phyloP scores from a whole-genome alignment of 2,329 filamentous ascomycete genomes.

The Exophiala aquamarina region DNA sequence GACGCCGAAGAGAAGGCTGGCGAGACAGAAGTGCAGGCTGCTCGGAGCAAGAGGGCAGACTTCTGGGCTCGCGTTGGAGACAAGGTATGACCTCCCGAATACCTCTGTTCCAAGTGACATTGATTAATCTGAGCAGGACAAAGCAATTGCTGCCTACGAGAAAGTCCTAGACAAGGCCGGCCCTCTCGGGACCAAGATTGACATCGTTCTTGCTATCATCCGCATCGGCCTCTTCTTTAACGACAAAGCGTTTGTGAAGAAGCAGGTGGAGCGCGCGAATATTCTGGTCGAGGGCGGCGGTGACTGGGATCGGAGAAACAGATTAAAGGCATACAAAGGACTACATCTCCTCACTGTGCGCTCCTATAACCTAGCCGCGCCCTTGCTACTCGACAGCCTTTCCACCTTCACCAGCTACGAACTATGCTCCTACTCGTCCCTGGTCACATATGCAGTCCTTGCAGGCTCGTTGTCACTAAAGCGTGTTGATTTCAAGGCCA shows the following conservation, averaged over 20 bases:
- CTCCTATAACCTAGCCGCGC: conserved; percentile 84
- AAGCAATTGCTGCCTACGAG: conserved; percentile 89
- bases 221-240: conserved; percentile 94
- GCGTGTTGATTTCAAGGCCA: conserved; percentile 97
- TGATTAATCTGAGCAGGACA: conserved; percentile 63
- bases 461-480: conserved; percentile 93
- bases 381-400: conserved; percentile 90
- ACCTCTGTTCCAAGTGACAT: neutral
- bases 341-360: conserved; percentile 89
- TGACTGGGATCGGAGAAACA: conserved; percentile 97
- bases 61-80: conserved; percentile 95
- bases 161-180: conserved; percentile 95
- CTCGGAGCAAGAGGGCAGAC: conserved; percentile 90
- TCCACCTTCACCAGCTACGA: conserved; percentile 99
- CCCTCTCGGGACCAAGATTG: conserved; percentile 94
- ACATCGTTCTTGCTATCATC: conserved; percentile 93
- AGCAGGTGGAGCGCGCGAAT: conserved; percentile 86
- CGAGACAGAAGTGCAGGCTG: conserved; percentile 91
- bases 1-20: conserved; percentile 95
- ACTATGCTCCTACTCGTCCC: conserved; percentile 90
- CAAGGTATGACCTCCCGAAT: conserved; percentile 63
- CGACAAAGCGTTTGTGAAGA: conserved; percentile 88
- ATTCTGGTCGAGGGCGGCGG: conserved; percentile 89
- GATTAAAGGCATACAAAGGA: conserved; percentile 97
- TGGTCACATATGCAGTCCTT: conserved; percentile 94